These are phyloP conservation scores for Chytriomyces sp. DNA, from an alignment of 192 early-diverging fungal species.

Conservation along the genomic window DNA sequence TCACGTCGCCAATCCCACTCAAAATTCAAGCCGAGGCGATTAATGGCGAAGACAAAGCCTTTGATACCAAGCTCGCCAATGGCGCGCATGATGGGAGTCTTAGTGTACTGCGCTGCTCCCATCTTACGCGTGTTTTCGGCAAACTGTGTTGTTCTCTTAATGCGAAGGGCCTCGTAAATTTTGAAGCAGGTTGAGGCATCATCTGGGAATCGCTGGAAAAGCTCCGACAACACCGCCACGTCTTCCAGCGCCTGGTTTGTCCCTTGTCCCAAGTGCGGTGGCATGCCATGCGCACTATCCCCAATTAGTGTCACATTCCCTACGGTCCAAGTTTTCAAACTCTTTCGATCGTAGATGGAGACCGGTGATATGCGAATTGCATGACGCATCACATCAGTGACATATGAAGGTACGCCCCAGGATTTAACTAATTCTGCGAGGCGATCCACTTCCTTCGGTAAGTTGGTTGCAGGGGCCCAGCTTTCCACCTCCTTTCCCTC, in stretches of 20 bases:
- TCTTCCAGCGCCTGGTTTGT: slow-evolving; percentile 30
- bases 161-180: background rate
- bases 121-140: background rate
- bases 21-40: background rate
- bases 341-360: background rate
- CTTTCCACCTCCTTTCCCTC: background rate
- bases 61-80: background rate
- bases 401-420: background rate
- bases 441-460: background rate
- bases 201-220: background rate
- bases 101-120: background rate
- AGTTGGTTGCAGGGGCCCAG: background rate
- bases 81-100: background rate
- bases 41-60: background rate
- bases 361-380: background rate
- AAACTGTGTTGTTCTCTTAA: background rate
- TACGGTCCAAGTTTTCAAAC: background rate
- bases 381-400: background rate
- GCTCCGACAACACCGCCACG: slow-evolving; percentile 24
- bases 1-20: background rate
- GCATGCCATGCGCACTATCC: slow-evolving; percentile 18
- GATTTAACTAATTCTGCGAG: background rate
- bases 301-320: background rate
- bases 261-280: slow-evolving; percentile 32
- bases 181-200: background rate